Base-by-base conservation (phyloP, 257 asterid species). In the Rubia yunnanensis region DNA sequence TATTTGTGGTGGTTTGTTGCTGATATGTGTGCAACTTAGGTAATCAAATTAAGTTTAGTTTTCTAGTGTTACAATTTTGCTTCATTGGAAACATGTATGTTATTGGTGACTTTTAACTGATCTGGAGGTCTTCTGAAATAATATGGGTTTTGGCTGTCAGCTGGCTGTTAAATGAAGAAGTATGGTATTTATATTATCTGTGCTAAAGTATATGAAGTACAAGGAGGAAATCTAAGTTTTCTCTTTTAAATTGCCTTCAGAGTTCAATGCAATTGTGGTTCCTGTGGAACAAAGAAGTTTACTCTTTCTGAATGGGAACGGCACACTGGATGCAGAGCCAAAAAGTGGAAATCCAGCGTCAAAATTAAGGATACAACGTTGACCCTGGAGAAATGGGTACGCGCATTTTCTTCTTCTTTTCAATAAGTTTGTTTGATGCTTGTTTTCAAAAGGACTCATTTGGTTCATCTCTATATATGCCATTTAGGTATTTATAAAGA, bases 261-360 rank as follows among this genome's bases (percentile, higher is more conserved):
- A 83, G 97, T 94, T 64, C 96, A 88, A 75, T 94, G 99, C 67
- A 70, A 58, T 65, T 94, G 99, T 71, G 95, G 91, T 70, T 82
- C 88, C 30, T 94, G 99, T 55, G 99, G 95, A 72, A 69, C 82
- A 59, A 78, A 69, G 80, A 88, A 88, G 66, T 86, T 67, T 72
- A 79, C 84, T 65, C 96, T 86, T 66, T 72, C 84, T 78, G 94
- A 88, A 82, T 94, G 99, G 99, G 99, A 94, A 73, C 78, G 83
- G 17, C 99, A 94, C 78, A 90, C 97, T 28, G 99, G 99, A 44
- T 88, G 88, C 72, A 81, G 98, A 80, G 98, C 99, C 10, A 94
- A 94, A 77, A 94, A 94, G 73, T 94, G 99, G 99, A 94, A 94
- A 83, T 83, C 75, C 73, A 94, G 98, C 71, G 92, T 94, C 60